A percentile compares a stretch with the other conserved stretches of the same genome.
Evolutionary conservation across 2,329 filamentous ascomycete species (phyloP).

Genomic region (Metarhizium robertsii): DNA sequence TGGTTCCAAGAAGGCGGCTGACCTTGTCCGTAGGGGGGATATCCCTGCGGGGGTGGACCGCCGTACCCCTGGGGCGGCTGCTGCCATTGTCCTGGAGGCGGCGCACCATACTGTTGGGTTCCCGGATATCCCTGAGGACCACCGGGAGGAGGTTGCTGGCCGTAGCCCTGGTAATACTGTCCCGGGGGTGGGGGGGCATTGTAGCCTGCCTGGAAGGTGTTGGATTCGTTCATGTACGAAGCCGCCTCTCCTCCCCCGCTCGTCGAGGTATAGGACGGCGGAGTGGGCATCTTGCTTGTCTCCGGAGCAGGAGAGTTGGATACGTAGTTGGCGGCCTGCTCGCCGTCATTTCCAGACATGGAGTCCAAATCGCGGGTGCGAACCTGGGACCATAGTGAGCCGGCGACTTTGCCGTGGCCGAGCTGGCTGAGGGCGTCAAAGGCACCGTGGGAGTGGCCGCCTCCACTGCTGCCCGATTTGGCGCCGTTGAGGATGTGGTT

Average conservation of each 20-base stretch:
- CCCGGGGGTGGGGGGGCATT: slow-evolving; percentile 23
- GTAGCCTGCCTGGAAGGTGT: slow-evolving; percentile 15
- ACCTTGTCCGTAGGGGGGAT: slow-evolving; percentile 14
- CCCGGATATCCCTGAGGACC: slow-evolving; percentile 12
- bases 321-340: slow-evolving; percentile 25
- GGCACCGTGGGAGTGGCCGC: slow-evolving; percentile 32
- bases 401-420: slow-evolving; percentile 49
- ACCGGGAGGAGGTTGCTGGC: slow-evolving; percentile 15
- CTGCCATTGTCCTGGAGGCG: slow-evolving; percentile 11
- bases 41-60: slow-evolving; percentile 9
- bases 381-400: slow-evolving; percentile 53
- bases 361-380: slow-evolving; percentile 47
- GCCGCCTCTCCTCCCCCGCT: slow-evolving; percentile 28
- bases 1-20: slow-evolving; percentile 24
- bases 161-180: slow-evolving; percentile 23
- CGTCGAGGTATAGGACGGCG: slow-evolving; percentile 21
- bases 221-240: slow-evolving; percentile 15
- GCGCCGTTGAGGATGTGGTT: slow-evolving; percentile 55
- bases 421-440: slow-evolving; percentile 30
- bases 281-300: slow-evolving; percentile 18
- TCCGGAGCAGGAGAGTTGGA: slow-evolving; percentile 29
- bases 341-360: slow-evolving; percentile 39
- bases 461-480: slow-evolving; percentile 20
- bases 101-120: slow-evolving; percentile 16
- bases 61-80: slow-evolving; percentile 13